A percentile compares a stretch with the other conserved stretches of the same genome.
These are phyloP conservation scores for Panicum miliaceum DNA, from an alignment of 176 grass and related monocot genomes.

Conservation along the genomic window DNA sequence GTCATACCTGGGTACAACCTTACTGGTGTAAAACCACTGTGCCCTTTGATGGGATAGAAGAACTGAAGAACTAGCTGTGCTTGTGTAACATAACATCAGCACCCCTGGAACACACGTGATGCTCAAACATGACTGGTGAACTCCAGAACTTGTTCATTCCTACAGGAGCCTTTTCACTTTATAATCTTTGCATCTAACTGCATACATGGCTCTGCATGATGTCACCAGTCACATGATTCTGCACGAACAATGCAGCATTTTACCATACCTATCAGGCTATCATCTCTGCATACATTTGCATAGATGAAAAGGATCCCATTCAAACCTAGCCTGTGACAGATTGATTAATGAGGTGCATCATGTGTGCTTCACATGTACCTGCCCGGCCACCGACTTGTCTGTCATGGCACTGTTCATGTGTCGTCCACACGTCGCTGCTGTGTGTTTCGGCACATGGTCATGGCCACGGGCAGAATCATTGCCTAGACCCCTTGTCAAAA, in stretches of 20 bases:
- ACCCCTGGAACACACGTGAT: neutral
- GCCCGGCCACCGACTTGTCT: neutral
- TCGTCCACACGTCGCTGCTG: neutral
- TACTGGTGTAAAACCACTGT: slow-evolving; percentile 13
- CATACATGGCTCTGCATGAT: slow-evolving; percentile 17
- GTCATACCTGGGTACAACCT: slow-evolving; percentile 3
- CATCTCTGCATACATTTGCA: neutral
- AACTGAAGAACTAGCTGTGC: slow-evolving; percentile 22
- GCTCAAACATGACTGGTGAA: neutral
- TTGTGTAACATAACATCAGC: slow-evolving; percentile 36
- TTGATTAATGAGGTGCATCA: neutral
- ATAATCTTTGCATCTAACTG: neutral
- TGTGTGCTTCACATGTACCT: neutral
- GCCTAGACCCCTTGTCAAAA: slow-evolving; percentile 35
- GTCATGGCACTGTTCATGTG: slow-evolving; percentile 29
- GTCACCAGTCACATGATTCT: neutral
- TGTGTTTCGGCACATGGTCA: slow-evolving; percentile 32
- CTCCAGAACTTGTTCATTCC: neutral
- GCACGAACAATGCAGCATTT: neutral
- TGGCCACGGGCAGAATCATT: neutral
- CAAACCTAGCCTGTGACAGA: slow-evolving; percentile 24
- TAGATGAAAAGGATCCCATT: neutral
- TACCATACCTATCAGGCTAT: neutral
- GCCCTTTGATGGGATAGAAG: slow-evolving; percentile 31
- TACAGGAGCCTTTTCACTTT: slow-evolving; percentile 1